Base-by-base conservation (phyloP, 2,329 filamentous ascomycete species). In the Phialocephala sp. region DNA sequence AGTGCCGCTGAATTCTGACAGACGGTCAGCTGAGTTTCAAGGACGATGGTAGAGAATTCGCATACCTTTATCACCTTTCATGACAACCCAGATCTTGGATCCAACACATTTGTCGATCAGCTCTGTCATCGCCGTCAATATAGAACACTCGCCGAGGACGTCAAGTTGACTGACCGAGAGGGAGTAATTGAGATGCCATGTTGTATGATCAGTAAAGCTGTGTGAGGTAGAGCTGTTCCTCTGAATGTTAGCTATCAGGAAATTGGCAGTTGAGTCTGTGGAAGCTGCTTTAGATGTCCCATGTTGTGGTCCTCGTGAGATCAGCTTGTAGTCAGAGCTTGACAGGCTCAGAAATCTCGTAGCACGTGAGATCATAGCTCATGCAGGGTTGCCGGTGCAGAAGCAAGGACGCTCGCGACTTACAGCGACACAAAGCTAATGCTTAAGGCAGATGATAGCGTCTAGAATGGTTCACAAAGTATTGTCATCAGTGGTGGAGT, bases 71-170 rank as follows among this genome's bases (percentile, higher is more conserved):
- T 98, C 95, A 72, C 94, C 93, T 82, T 99, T 99, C 95, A 99
- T 99, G 75, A 99, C 89, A 69, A 99, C 94, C 94, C 94, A 97
- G 79, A 99, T 98, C 75, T 91, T 91, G 62, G 94, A 98, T 68
- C 95, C 95, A 71, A 99, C 94, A 78, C 95, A 99, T 81, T 97
- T 97, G 84, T 99, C 95, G 79, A 99, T 98, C 77, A 99, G 88
- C 81, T 99, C 95, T 97, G 76, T 55, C 37, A 65, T 14, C 54
- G 22, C 45, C 11, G 35, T 54, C 15, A 62, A 72, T 77, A 66
- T 76, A 72, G 24, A 52, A 36, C 43, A 18, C 39, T 50, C n/a
- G 32, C 50, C 47, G 14, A 39, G 55, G 27, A 35, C n/a, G 22
- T 9, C 22, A 9, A 22, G 32, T 52, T 52, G 41, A 65, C 68